A percentile compares a stretch with the other conserved stretches of the same genome.
These are phyloP conservation scores for Chondrostereum purpureum DNA, from an alignment of 1,284 basidiomycete genomes.

Conservation along the genomic window DNA sequence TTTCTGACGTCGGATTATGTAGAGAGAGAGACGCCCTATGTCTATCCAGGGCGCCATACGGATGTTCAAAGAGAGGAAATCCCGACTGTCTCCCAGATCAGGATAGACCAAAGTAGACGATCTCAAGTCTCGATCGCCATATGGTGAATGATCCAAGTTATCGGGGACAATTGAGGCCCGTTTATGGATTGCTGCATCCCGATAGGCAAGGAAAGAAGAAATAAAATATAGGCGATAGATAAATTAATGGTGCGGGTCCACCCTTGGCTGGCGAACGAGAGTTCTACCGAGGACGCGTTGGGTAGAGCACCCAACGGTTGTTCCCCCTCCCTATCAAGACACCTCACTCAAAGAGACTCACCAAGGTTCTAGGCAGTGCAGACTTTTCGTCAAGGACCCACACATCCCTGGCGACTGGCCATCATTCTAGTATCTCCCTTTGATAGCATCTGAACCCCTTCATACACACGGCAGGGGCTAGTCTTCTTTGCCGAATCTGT, in stretches of 20 bases:
- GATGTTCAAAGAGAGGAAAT: no score
- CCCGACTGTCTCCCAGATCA: no score
- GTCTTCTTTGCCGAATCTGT: conserved; percentile 21
- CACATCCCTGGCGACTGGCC: conserved; percentile 36
- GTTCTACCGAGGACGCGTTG: background rate
- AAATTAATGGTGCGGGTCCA: no score
- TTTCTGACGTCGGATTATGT: background rate
- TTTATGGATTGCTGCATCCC: background rate
- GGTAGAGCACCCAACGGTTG: no score
- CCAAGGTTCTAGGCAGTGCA: background rate
- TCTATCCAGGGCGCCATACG: background rate
- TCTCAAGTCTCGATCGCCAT: no score
- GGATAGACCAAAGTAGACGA: no score
- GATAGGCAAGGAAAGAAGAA: conserved; percentile 2
- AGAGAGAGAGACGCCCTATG: background rate
- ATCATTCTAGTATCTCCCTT: conserved; percentile 29
- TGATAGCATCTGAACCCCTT: conserved; percentile 25
- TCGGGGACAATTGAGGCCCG: background rate
- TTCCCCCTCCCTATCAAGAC: background rate
- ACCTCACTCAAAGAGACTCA: background rate
- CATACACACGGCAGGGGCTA: conserved; percentile 22
- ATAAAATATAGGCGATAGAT: background rate
- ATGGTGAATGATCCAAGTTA: background rate
- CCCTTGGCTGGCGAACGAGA: background rate
- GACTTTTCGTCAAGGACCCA: conserved; percentile 14